Evolutionary conservation across 2,329 filamentous ascomycete species (phyloP).

Genomic region (Pestalotiopsis sp.): DNA sequence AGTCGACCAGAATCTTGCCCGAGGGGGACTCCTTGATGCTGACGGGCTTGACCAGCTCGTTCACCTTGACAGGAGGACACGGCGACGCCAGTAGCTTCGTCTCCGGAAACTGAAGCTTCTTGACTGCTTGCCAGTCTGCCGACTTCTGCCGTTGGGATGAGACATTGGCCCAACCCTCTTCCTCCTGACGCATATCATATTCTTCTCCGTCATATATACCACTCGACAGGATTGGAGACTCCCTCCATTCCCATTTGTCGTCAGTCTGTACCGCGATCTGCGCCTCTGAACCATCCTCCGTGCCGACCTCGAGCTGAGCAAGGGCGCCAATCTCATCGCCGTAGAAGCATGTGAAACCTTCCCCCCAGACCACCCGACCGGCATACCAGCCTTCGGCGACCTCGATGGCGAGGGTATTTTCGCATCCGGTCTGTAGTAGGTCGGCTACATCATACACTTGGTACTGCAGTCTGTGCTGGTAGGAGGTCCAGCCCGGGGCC

Average conservation of each 20-base stretch:
- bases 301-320: slow-evolving; percentile 27
- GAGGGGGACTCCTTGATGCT: slow-evolving; percentile 36
- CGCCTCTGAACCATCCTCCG: not conserved
- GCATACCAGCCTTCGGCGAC: slow-evolving; percentile 57
- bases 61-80: slow-evolving; percentile 46
- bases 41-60: slow-evolving; percentile 31
- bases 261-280: slow-evolving; percentile 33
- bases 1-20: slow-evolving; percentile 53
- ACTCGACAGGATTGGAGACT: slow-evolving; percentile 30
- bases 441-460: slow-evolving; percentile 54
- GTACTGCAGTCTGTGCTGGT: slow-evolving; percentile 49
- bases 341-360: slow-evolving; percentile 31
- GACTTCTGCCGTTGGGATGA: slow-evolving; percentile 12
- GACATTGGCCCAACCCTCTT: slow-evolving; percentile 28
- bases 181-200: slow-evolving; percentile 35
- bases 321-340: slow-evolving; percentile 24
- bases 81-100: slow-evolving; percentile 41
- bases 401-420: slow-evolving; percentile 47
- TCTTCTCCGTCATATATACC: slow-evolving; percentile 46
- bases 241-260: slow-evolving; percentile 42
- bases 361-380: slow-evolving; percentile 38
- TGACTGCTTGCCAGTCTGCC: slow-evolving; percentile 34
- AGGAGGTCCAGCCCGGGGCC: slow-evolving; percentile 48
- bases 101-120: slow-evolving; percentile 31
- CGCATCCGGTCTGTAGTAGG: slow-evolving; percentile 36